These are phyloP conservation scores for Evernia prunastri DNA, from an alignment of 495 filamentous ascomycete genomes.

Conservation along the genomic window DNA sequence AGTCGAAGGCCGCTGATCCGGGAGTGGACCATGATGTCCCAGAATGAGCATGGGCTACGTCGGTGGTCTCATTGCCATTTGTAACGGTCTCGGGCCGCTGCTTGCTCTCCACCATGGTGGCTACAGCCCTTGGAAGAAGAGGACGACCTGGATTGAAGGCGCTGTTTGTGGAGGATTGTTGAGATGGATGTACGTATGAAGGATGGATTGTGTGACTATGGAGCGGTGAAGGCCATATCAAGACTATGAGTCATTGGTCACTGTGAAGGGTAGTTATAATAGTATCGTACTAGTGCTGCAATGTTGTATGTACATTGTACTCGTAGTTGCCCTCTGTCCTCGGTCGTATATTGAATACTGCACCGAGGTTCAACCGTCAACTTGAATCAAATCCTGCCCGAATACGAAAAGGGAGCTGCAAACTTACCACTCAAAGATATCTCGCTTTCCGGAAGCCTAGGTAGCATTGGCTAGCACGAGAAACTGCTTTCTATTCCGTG, in stretches of 20 bases:
- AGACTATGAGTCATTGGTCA: too few species aligned
- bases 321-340: too few species aligned
- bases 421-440: not conserved
- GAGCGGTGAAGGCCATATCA: too few species aligned
- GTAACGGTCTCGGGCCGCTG: not conserved
- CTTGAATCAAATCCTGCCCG: not conserved
- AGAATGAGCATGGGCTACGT: not conserved
- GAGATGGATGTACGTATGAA: too few species aligned
- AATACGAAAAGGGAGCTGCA: not conserved
- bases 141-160: not conserved
- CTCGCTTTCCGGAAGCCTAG: not conserved
- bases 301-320: too few species aligned
- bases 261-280: too few species aligned
- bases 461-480: not conserved
- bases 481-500: constrained; percentile 1
- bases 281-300: too few species aligned
- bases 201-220: too few species aligned
- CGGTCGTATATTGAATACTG: not conserved
- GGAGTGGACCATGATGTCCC: constrained; percentile 15
- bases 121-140: not conserved
- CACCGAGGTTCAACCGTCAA: constrained; percentile 4
- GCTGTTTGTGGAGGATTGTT: not conserved
- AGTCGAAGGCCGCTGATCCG: constrained; percentile 24
- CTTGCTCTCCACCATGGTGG: constrained; percentile 12
- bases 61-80: constrained; percentile 6